Conservation (phyloP, 495 filamentous ascomycete genomes). For the Penicillium lividum region DNA sequence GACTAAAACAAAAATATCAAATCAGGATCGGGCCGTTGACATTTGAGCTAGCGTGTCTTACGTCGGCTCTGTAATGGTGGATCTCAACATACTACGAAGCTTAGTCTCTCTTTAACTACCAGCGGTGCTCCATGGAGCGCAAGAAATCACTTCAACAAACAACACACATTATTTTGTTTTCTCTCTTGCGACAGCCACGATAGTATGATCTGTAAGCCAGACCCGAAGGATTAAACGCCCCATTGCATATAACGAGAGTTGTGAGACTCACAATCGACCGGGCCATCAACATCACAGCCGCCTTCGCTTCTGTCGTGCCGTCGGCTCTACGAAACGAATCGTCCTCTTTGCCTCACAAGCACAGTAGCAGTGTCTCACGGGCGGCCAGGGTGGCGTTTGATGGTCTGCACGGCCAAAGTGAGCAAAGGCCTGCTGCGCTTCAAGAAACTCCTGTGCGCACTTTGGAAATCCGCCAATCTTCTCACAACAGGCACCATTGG, state of each 20-base stretch:
- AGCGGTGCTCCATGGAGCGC: too few relatives aligned
- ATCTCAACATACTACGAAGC: too few relatives aligned
- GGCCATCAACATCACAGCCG: neutral
- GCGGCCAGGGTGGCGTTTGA: neutral
- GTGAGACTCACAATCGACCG: neutral
- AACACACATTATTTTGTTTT: too few relatives aligned
- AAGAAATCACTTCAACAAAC: too few relatives aligned
- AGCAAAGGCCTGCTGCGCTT: conserved; percentile 8
- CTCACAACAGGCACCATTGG: neutral
- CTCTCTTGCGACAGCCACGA: too few relatives aligned
- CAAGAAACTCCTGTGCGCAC: conserved; percentile 6
- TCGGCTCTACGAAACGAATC: neutral
- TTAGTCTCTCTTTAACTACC: too few relatives aligned
- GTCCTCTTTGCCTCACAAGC: neutral
- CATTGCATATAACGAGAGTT: neutral
- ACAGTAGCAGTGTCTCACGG: neutral
- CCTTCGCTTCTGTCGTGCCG: neutral
- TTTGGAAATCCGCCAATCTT: conserved; percentile 17
- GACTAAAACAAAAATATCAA: neutral
- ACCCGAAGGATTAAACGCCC: neutral
- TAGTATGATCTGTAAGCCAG: neutral
- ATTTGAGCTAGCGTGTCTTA: too few relatives aligned
- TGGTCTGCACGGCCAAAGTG: conserved; percentile 16
- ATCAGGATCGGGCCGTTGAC: neutral
- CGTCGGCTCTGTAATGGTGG: too few relatives aligned